A percentile compares a stretch with the other conserved stretches of the same genome.
These are phyloP conservation scores for Pyrus hybrid DNA, from an alignment of 331 rosid genomes.

Conservation along the genomic window DNA sequence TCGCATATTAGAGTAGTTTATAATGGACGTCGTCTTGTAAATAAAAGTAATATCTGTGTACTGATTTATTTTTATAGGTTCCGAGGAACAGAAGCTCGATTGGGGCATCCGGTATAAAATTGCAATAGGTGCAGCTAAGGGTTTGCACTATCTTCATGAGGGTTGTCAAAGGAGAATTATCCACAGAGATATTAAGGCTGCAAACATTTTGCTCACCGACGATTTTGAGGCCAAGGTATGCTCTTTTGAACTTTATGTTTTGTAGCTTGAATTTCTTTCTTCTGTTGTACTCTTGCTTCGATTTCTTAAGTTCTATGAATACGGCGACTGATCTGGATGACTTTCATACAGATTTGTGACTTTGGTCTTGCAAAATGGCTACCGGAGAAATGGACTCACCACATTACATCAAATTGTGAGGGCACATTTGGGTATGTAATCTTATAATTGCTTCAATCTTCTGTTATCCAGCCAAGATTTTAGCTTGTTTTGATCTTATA, in stretches of 20 bases:
- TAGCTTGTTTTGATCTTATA: background rate
- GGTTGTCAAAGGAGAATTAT: slow-evolving; percentile 90
- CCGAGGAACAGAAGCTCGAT: slow-evolving; percentile 47
- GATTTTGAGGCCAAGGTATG: slow-evolving; percentile 80
- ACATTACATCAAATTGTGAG: slow-evolving; percentile 70
- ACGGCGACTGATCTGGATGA: background rate
- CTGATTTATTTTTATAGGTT: slow-evolving; percentile 28
- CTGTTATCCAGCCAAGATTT: background rate
- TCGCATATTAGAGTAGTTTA: background rate
- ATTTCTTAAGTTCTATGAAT: background rate
- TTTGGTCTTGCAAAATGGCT: slow-evolving; percentile 97
- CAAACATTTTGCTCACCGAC: slow-evolving; percentile 79
- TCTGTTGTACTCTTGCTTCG: background rate
- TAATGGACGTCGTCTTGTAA: background rate
- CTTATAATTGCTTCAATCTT: slow-evolving; percentile 5
- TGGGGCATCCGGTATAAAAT: slow-evolving; percentile 80
- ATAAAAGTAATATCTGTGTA: background rate
- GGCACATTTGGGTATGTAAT: slow-evolving; percentile 91
- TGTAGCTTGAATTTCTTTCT: background rate
- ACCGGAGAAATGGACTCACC: slow-evolving; percentile 95
- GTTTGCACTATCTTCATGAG: slow-evolving; percentile 81
- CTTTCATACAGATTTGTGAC: slow-evolving; percentile 68
- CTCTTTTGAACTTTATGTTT: background rate
- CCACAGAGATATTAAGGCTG: slow-evolving; percentile 96
- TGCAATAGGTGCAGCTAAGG: slow-evolving; percentile 75